Evolutionary conservation across 2,329 filamentous ascomycete genomes (phyloP).

Genomic region (Xylariales sp.): DNA sequence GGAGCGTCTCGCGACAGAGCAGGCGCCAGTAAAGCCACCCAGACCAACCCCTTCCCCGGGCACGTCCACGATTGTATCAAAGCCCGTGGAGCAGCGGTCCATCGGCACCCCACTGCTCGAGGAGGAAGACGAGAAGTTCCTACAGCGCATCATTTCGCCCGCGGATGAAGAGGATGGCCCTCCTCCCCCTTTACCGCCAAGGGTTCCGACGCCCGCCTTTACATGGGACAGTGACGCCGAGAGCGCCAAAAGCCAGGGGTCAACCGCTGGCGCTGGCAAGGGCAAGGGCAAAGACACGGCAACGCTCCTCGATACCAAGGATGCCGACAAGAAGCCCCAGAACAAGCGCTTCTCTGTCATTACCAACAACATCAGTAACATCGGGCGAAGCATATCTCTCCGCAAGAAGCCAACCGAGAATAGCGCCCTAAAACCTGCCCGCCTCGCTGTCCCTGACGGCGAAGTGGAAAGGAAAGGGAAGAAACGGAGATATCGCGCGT

Average conservation of each 20-base stretch:
- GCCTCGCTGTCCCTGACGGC: slow-evolving; percentile 25
- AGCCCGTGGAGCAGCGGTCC: slow-evolving; percentile 15
- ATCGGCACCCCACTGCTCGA: slow-evolving; percentile 43
- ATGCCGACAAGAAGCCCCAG: slow-evolving; percentile 27
- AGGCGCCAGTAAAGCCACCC: slow-evolving; percentile 5
- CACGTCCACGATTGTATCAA: slow-evolving; percentile 22
- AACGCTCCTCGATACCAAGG: slow-evolving; percentile 14
- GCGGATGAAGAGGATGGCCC: slow-evolving; percentile 36
- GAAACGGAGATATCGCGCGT: slow-evolving; percentile 71
- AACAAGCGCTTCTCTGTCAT: slow-evolving; percentile 38
- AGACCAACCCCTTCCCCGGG: slow-evolving; percentile 12
- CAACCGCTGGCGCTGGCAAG: slow-evolving; percentile 16
- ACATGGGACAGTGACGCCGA: slow-evolving; percentile 42
- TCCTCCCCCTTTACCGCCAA: slow-evolving; percentile 52
- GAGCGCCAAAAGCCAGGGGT: slow-evolving; percentile 24
- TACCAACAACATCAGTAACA: slow-evolving; percentile 27
- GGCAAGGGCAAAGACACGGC: slow-evolving; percentile 24
- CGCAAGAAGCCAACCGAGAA: slow-evolving; percentile 21
- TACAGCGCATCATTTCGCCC: slow-evolving; percentile 46
- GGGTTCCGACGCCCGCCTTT: slow-evolving; percentile 45
- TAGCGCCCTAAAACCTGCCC: slow-evolving; percentile 21
- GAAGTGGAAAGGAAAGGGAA: slow-evolving; percentile 53
- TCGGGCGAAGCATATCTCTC: slow-evolving; percentile 24
- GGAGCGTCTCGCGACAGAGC: slow-evolving; percentile 17
- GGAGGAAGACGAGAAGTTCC: slow-evolving; percentile 54